Evolutionary conservation across 139 green algal species (phyloP).

Genomic region (Medakamo hakoo): DNA sequence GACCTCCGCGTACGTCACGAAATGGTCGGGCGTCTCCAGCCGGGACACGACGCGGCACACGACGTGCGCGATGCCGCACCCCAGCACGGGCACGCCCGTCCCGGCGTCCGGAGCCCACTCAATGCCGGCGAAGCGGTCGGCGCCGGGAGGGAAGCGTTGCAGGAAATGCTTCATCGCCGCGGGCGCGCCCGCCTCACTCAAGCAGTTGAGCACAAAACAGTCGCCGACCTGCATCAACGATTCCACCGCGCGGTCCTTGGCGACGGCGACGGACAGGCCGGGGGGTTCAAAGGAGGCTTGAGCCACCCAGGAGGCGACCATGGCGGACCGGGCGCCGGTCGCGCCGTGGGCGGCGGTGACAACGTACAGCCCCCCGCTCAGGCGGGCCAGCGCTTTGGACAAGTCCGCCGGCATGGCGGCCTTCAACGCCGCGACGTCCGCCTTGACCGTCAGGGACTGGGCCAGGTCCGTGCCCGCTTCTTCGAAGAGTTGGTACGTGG

Average conservation of each 20-base stretch:
- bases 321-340: conserved; percentile 35
- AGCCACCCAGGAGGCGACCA: conserved; percentile 63
- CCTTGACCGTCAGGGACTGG: conserved; percentile 65
- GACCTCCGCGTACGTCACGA: conserved; percentile 82
- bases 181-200: conserved; percentile 61
- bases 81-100: conserved; percentile 41
- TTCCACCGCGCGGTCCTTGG: conserved; percentile 91
- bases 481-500: conserved; percentile 68
- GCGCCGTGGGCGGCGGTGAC: conserved; percentile 68
- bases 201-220: conserved; percentile 85
- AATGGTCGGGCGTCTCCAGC: conserved; percentile 92
- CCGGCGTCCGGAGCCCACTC: conserved; percentile 13
- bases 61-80: conserved; percentile 60
- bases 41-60: conserved; percentile 70
- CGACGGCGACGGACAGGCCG: conserved; percentile 76
- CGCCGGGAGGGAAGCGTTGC: conserved; percentile 73
- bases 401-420: conserved; percentile 56
- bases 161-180: conserved; percentile 82
- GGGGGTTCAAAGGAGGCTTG: conserved; percentile 82
- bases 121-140: conserved; percentile 76
- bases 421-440: conserved; percentile 54
- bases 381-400: conserved; percentile 65
- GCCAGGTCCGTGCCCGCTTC: conserved; percentile 79
- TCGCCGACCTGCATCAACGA: conserved; percentile 94
- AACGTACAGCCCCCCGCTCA: conserved; percentile 80